These are phyloP conservation scores for Curvularia verruculosa DNA, from an alignment of 2,329 filamentous ascomycete genomes.

Conservation along the genomic window DNA sequence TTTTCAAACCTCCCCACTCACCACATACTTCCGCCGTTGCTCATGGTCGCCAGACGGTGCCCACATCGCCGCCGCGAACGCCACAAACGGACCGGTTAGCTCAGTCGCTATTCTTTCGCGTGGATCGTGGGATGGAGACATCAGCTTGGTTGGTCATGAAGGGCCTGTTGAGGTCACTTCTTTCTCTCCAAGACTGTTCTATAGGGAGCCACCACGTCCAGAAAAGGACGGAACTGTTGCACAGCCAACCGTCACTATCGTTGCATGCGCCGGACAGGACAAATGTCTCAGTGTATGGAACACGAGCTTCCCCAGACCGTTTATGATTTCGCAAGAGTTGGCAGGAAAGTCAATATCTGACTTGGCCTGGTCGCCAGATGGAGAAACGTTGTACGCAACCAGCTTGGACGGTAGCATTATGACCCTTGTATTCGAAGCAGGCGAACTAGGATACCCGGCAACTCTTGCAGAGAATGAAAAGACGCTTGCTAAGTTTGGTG, in stretches of 20 bases:
- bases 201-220: conserved; percentile 66
- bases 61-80: conserved; percentile 95
- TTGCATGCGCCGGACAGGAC: conserved; percentile 95
- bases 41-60: conserved; percentile 98
- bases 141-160: conserved; percentile 96
- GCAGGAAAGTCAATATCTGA: conserved; percentile 92
- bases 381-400: conserved; percentile 81
- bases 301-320: conserved; percentile 88
- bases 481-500: conserved; percentile 90
- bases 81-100: conserved; percentile 95
- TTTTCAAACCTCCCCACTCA: conserved; percentile 89
- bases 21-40: conserved; percentile 94
- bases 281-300: conserved; percentile 98
- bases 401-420: conserved; percentile 91
- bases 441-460: conserved; percentile 88
- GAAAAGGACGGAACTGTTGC: conserved; percentile 55
- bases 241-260: conserved; percentile 77
- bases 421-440: conserved; percentile 78
- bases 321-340: conserved; percentile 88
- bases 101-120: conserved; percentile 96
- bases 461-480: conserved; percentile 89
- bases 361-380: conserved; percentile 91
- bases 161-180: conserved; percentile 96
- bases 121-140: conserved; percentile 91
- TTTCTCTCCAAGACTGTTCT: conserved; percentile 91